A percentile compares a stretch with the other conserved stretches of the same genome.
Conservation (phyloP, 129 eudicot species). For the Rutidosis leptorrhynchoides region DNA sequence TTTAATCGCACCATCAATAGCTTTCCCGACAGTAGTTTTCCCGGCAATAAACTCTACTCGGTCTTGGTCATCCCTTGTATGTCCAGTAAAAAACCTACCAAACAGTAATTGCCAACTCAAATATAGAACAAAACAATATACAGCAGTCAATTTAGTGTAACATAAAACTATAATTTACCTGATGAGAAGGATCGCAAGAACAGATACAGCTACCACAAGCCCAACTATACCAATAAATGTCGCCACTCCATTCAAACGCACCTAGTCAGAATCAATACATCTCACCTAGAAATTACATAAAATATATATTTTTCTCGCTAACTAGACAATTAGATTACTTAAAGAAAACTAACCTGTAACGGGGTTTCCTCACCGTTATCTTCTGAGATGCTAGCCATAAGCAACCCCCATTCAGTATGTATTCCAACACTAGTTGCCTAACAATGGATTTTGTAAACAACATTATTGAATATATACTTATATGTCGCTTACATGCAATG, state of each 20-base stretch:
- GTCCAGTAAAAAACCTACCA: constrained; percentile 77
- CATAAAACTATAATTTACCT: constrained; percentile 44
- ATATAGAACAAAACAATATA: neutral
- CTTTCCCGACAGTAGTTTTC: constrained; percentile 56
- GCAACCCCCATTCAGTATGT: constrained; percentile 97
- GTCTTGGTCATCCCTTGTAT: constrained; percentile 40
- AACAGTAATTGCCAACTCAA: constrained; percentile 10
- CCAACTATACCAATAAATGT: constrained; percentile 92
- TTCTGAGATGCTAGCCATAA: constrained; percentile 98
- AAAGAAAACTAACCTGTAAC: constrained; percentile 57
- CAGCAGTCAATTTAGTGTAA: neutral
- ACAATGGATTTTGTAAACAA: constrained; percentile 11
- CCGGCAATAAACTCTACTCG: constrained; percentile 53
- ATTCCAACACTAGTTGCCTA: constrained; percentile 95
- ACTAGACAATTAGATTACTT: neutral
- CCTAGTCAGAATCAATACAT: constrained; percentile 41
- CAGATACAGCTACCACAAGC: constrained; percentile 68
- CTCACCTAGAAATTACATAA: neutral
- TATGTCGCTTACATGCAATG: neutral
- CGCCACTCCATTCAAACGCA: constrained; percentile 90
- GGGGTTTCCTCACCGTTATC: constrained; percentile 99
- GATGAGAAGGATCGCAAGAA: constrained; percentile 60
- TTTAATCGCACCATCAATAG: constrained; percentile 77
- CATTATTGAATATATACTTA: neutral
- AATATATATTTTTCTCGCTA: neutral